Evolutionary conservation across 2,329 filamentous ascomycete species (phyloP).

Genomic region (Aspergillus versicolor): DNA sequence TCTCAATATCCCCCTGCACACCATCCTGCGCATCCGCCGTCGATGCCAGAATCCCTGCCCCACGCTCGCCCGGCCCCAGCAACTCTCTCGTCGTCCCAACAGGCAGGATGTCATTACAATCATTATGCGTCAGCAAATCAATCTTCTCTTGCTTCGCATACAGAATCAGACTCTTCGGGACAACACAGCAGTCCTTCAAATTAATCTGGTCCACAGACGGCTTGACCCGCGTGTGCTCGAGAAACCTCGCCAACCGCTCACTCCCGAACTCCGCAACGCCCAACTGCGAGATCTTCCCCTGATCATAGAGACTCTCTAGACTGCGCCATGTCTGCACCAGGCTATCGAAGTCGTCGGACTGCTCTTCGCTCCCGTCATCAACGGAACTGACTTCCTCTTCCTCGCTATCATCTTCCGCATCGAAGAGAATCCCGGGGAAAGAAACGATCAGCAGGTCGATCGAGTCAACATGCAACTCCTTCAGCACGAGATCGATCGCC

Average conservation of each 20-base stretch:
- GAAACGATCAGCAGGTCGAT: constrained; percentile 90
- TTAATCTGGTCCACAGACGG: constrained; percentile 96
- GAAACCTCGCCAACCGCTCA: constrained; percentile 74
- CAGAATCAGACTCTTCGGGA: constrained; percentile 80
- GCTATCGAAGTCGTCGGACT: constrained; percentile 55
- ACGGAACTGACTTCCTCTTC: constrained; percentile 59
- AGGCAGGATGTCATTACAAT: constrained; percentile 89
- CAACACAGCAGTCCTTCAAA: constrained; percentile 90
- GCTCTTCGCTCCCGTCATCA: constrained; percentile 35
- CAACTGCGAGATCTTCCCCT: constrained; percentile 71
- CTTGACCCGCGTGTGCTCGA: constrained; percentile 67
- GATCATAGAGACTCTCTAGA: constrained; percentile 69
- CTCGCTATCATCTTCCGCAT: constrained; percentile 84
- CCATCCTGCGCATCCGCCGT: constrained; percentile 52
- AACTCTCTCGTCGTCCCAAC: constrained; percentile 81
- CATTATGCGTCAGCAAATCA: constrained; percentile 88
- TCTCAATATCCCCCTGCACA: constrained; percentile 73
- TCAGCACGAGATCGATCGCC: constrained; percentile 75
- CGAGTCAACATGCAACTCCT: constrained; percentile 71
- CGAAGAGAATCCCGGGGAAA: constrained; percentile 90
- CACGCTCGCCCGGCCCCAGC: constrained; percentile 68
- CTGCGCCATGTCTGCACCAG: constrained; percentile 68
- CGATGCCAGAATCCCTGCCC: constrained; percentile 73
- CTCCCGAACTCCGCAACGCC: constrained; percentile 91
- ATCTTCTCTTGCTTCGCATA: constrained; percentile 82